Evolutionary conservation across 306 rosid species (phyloP).

Genomic region (Pachyrhizus erosus): DNA sequence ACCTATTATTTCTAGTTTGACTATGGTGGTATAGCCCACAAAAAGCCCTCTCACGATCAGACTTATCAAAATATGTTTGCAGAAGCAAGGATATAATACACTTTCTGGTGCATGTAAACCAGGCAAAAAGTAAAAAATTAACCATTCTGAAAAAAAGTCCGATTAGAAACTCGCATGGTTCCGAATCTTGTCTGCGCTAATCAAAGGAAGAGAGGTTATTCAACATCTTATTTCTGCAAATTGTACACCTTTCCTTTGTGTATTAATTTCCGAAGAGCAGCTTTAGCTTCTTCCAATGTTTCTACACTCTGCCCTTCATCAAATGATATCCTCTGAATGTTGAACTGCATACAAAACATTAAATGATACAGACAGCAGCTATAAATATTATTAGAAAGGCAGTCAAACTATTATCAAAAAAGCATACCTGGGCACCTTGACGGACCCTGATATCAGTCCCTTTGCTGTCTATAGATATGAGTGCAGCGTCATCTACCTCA

Average conservation of each 20-base stretch:
- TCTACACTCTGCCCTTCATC: slow-evolving; percentile 90
- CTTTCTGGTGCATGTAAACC: slow-evolving; percentile 28
- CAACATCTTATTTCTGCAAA: slow-evolving; percentile 57
- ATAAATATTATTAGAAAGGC: slow-evolving; percentile 12
- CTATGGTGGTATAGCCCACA: background rate
- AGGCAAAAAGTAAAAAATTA: slow-evolving; percentile 21
- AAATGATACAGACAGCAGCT: background rate
- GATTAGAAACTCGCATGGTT: slow-evolving; percentile 36
- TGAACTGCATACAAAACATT: slow-evolving; percentile 66
- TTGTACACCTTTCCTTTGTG: slow-evolving; percentile 73
- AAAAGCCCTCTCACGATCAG: background rate
- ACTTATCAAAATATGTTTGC: slow-evolving; percentile 29
- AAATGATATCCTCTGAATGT: slow-evolving; percentile 91
- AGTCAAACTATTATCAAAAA: background rate
- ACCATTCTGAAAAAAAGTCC: slow-evolving; percentile 36
- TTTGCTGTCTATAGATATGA: slow-evolving; percentile 97
- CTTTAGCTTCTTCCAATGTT: slow-evolving; percentile 93
- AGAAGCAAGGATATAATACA: slow-evolving; percentile 46
- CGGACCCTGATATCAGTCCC: slow-evolving; percentile 97
- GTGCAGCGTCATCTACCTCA: slow-evolving; percentile 96
- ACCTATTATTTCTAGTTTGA: slow-evolving; percentile 39
- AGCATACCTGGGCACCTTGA: slow-evolving; percentile 92
- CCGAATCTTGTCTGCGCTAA: background rate
- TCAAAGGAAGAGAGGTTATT: background rate
- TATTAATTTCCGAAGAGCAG: slow-evolving; percentile 84